Conservation (phyloP, 1,284 basidiomycete species). For the Afroboletus lepidellus region DNA sequence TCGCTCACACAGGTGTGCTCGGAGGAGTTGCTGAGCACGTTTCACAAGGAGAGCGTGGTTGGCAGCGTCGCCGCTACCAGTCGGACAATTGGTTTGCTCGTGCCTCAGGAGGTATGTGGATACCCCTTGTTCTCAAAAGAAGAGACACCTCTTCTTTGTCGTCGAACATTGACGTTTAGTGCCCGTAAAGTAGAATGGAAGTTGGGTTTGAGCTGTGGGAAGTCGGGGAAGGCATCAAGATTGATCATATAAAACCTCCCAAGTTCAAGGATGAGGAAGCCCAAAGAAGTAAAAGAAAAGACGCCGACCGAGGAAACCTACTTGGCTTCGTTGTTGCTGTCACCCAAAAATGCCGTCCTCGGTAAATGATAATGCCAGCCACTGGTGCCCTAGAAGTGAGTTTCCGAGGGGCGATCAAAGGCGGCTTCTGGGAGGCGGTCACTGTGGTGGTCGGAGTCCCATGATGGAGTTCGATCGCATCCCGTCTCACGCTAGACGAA, state of each 20-base stretch:
- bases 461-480: no score
- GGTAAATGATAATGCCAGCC: slow-evolving; percentile 48
- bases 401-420: slow-evolving; percentile 47
- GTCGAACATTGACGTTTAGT: slow-evolving; percentile 65
- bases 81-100: slow-evolving; percentile 76
- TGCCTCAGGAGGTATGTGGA: slow-evolving; percentile 74
- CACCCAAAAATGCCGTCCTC: slow-evolving; percentile 49
- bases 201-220: slow-evolving; percentile 88
- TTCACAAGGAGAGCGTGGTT: slow-evolving; percentile 47
- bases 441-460: slow-evolving; percentile 19
- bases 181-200: slow-evolving; percentile 48
- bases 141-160: slow-evolving; percentile 79
- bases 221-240: slow-evolving; percentile 76
- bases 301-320: slow-evolving; percentile 61
- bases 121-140: slow-evolving; percentile 66
- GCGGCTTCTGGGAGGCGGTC: slow-evolving; percentile 30
- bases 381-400: slow-evolving; percentile 53
- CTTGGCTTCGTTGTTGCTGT: slow-evolving; percentile 54
- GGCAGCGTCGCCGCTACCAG: slow-evolving; percentile 55
- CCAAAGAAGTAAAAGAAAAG: slow-evolving; percentile 65
- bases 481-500: no score
- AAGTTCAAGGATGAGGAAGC: slow-evolving; percentile 49
- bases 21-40: slow-evolving; percentile 50
- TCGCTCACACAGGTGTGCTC: slow-evolving; percentile 50
- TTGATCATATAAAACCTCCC: slow-evolving; percentile 62